Evolutionary conservation across 345 rosid genomes (phyloP).

Genomic region (Salix purpurea): DNA sequence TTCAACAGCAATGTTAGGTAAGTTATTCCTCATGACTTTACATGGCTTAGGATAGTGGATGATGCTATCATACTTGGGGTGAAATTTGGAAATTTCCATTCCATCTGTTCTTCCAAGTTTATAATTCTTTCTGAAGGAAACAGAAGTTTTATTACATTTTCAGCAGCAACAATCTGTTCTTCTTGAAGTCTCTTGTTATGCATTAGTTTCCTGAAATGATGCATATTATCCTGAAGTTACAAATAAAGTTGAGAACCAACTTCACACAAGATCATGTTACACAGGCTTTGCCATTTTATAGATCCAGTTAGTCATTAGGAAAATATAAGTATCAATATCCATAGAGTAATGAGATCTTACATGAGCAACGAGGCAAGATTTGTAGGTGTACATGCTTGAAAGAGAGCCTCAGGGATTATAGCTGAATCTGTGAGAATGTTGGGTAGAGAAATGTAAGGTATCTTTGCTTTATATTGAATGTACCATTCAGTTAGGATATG

Average conservation of each 20-base stretch:
- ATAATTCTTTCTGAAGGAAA: slow-evolving; percentile 35
- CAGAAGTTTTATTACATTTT: slow-evolving; percentile 49
- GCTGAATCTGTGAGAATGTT: slow-evolving; percentile 73
- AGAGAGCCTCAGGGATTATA: slow-evolving; percentile 76
- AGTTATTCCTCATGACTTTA: slow-evolving; percentile 21
- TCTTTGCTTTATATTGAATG: slow-evolving; percentile 72
- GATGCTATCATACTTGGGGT: slow-evolving; percentile 75
- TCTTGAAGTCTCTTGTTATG: slow-evolving; percentile 36
- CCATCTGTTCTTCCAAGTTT: slow-evolving; percentile 12
- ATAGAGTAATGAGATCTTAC: slow-evolving; percentile 35
- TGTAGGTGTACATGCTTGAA: slow-evolving; percentile 65
- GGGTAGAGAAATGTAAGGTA: slow-evolving; percentile 80
- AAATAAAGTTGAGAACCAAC: background rate
- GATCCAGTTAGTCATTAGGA: background rate
- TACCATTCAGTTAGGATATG: slow-evolving; percentile 71
- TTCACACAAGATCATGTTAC: background rate
- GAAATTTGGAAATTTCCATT: slow-evolving; percentile 14
- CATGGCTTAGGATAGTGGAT: slow-evolving; percentile 46
- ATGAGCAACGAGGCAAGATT: slow-evolving; percentile 49
- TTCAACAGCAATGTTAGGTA: background rate
- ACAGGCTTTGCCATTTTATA: background rate
- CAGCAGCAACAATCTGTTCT: slow-evolving; percentile 58
- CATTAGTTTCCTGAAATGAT: slow-evolving; percentile 54
- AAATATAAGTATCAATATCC: background rate
- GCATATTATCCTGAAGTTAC: slow-evolving; percentile 1